These are phyloP conservation scores for Boletus tylopilopsis DNA, from an alignment of 768 basidiomycete genomes.

Conservation along the genomic window DNA sequence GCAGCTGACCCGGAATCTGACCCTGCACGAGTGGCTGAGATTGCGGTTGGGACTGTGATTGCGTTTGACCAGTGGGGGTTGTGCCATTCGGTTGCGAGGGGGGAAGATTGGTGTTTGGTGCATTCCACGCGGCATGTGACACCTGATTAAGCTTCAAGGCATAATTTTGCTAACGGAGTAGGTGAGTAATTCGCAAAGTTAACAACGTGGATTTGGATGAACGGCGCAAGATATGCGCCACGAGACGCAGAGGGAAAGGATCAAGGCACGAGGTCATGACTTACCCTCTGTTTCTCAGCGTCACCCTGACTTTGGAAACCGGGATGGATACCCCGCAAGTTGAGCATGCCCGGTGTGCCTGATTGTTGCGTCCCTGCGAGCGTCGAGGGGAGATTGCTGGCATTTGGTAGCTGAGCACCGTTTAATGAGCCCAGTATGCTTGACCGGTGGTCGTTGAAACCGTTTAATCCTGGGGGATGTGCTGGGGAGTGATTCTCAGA, in stretches of 20 bases:
- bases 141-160: slow-evolving; percentile 62
- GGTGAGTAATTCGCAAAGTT: slow-evolving; percentile 5
- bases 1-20: slow-evolving; percentile 20
- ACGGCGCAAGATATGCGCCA: neutral
- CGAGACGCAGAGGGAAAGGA: slow-evolving; percentile 1
- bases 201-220: neutral
- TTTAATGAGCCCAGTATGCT: slow-evolving; percentile 51
- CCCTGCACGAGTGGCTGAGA: slow-evolving; percentile 22
- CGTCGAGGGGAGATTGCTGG: slow-evolving; percentile 22
- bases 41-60: slow-evolving; percentile 24
- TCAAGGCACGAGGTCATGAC: slow-evolving; percentile 22
- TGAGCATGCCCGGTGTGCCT: slow-evolving; percentile 66
- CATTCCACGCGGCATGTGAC: slow-evolving; percentile 63
- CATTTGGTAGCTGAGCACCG: slow-evolving; percentile 22
- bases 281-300: slow-evolving; percentile 65
- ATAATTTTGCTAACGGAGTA: slow-evolving; percentile 49
- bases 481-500: slow-evolving; percentile 32
- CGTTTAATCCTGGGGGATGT: slow-evolving; percentile 79
- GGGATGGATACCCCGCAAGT: slow-evolving; percentile 39
- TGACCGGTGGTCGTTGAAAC: slow-evolving; percentile 54
- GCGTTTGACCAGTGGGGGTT: slow-evolving; percentile 19
- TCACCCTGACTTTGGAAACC: slow-evolving; percentile 58
- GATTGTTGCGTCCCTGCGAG: slow-evolving; percentile 45
- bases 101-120: slow-evolving; percentile 46
- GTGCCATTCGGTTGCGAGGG: slow-evolving; percentile 29